Percentiles rank a stretch among this genome's conserved stretches.
These are phyloP conservation scores for Plasmodium vinckei DNA, from an alignment of 169 alveolate genomes.

Conservation along the genomic window DNA sequence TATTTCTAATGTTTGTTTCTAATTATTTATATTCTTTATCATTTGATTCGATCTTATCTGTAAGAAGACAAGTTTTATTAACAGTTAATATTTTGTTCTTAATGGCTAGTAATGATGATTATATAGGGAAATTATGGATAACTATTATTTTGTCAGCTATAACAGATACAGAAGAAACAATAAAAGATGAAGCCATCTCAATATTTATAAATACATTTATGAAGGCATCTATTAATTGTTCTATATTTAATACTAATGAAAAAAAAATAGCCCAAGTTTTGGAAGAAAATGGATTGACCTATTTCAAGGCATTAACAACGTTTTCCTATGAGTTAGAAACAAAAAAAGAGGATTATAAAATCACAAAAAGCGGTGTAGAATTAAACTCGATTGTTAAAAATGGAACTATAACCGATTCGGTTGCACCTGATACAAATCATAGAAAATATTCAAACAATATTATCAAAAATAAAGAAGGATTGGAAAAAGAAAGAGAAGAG, in stretches of 20 bases:
- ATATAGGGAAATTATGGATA: constrained; percentile 56
- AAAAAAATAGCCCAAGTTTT: constrained; percentile 35
- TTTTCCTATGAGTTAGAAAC: background rate
- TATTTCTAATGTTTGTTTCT: constrained; percentile 36
- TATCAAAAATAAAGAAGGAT: background rate
- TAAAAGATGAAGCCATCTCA: constrained; percentile 54
- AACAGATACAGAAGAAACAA: constrained; percentile 63
- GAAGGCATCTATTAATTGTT: constrained; percentile 33
- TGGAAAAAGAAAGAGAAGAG: constrained; percentile 20
- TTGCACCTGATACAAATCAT: background rate
- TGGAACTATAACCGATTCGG: background rate
- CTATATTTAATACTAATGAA: constrained; percentile 42
- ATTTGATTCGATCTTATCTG: constrained; percentile 59
- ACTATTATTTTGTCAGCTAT: constrained; percentile 36
- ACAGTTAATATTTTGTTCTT: constrained; percentile 59
- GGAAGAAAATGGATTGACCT: constrained; percentile 21
- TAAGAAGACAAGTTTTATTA: constrained; percentile 54
- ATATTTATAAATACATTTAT: constrained; percentile 55
- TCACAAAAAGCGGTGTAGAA: background rate
- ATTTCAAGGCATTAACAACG: constrained; percentile 17
- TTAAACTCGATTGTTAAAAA: background rate
- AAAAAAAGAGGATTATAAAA: background rate
- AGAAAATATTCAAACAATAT: background rate
- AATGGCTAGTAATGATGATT: constrained; percentile 14
- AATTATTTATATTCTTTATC: constrained; percentile 51